Conservation (phyloP, 148 eudicot species). For the Silene latifolia region DNA sequence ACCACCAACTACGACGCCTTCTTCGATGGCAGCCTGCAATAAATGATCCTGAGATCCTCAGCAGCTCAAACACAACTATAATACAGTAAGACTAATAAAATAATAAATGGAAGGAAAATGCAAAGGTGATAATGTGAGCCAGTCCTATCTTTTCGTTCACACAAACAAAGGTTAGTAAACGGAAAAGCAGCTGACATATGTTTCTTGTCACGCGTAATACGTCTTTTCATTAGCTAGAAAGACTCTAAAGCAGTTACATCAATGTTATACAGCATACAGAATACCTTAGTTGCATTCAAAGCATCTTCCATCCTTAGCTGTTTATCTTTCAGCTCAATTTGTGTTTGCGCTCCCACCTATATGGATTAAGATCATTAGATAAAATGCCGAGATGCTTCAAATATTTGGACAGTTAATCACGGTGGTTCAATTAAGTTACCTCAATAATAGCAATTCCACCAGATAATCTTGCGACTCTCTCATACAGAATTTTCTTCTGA, state of each 20-base stretch:
- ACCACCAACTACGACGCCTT: conserved; percentile 97
- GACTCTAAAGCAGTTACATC: neutral
- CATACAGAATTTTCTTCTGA: conserved; percentile 69
- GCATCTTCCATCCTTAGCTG: conserved; percentile 86
- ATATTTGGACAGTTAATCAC: neutral
- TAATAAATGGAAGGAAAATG: no score
- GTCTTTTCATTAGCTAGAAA: conserved; percentile 1
- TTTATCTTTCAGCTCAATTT: conserved; percentile 75
- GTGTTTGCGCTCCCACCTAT: conserved; percentile 91
- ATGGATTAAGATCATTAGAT: neutral
- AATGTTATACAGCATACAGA: neutral
- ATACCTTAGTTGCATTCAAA: conserved; percentile 83
- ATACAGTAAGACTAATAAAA: no score
- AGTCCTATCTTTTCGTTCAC: no score
- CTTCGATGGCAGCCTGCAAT: conserved; percentile 83
- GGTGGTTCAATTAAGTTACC: conserved; percentile 27
- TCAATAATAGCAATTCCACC: conserved; percentile 85
- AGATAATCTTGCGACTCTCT: conserved; percentile 73
- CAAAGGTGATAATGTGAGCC: no score
- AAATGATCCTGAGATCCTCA: neutral
- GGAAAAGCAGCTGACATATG: neutral
- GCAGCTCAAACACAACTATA: no score
- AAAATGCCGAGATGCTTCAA: neutral
- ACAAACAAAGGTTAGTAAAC: no score
- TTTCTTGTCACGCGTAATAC: no score